These are phyloP conservation scores for Apodospora peruviana DNA, from an alignment of 495 filamentous ascomycete species.

Conservation along the genomic window DNA sequence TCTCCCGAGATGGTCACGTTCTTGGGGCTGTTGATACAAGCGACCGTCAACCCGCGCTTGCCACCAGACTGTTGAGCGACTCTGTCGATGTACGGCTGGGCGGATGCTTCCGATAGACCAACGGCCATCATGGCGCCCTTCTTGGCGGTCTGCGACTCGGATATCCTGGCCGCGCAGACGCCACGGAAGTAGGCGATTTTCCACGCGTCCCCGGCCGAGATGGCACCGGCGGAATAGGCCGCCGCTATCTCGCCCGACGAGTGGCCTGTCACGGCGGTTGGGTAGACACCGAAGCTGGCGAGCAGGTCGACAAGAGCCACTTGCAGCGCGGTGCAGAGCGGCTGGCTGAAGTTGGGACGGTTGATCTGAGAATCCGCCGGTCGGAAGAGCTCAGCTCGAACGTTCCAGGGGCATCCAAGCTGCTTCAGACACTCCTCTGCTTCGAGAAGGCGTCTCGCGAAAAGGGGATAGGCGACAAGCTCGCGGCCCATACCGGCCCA, in stretches of 20 bases:
- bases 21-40: constrained; percentile 44
- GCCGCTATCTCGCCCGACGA: constrained; percentile 55
- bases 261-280: constrained; percentile 48
- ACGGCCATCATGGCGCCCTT: constrained; percentile 42
- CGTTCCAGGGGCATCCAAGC: constrained; percentile 25
- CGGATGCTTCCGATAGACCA: constrained; percentile 21
- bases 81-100: constrained; percentile 17
- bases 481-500: constrained; percentile 18
- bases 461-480: constrained; percentile 4
- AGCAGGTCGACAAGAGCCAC: constrained; percentile 47
- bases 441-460: background rate
- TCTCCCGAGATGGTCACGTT: constrained; percentile 41
- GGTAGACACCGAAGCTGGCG: constrained; percentile 36
- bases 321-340: constrained; percentile 42
- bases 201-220: constrained; percentile 41
- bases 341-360: constrained; percentile 31
- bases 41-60: constrained; percentile 24
- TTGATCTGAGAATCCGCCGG: constrained; percentile 24
- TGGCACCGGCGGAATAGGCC: constrained; percentile 26
- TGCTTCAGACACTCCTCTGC: background rate
- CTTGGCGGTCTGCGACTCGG: constrained; percentile 2
- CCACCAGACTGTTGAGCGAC: background rate
- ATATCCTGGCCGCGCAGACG: constrained; percentile 11
- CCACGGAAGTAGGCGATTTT: constrained; percentile 41
- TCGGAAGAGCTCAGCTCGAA: background rate